These are phyloP conservation scores for Leccinum insigne DNA, from an alignment of 1,284 basidiomycete species.

Conservation along the genomic window DNA sequence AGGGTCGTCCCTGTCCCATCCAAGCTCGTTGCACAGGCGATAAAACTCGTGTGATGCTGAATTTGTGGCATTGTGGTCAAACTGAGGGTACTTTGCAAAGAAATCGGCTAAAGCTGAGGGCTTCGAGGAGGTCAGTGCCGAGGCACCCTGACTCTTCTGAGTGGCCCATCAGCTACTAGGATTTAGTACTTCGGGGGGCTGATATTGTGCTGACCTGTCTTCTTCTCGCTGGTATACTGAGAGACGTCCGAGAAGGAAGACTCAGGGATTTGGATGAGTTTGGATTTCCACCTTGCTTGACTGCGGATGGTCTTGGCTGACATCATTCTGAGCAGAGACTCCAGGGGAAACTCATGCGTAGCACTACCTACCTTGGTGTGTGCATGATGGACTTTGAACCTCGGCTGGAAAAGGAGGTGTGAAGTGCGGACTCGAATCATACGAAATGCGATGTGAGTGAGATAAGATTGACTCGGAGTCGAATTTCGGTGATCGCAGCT, in stretches of 20 bases:
- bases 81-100: no score
- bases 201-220: background rate
- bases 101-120: no score
- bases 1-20: fast-evolving
- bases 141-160: no score
- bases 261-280: background rate
- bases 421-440: background rate
- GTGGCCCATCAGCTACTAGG: background rate
- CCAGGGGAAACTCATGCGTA: background rate
- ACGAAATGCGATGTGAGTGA: background rate
- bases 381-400: background rate
- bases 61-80: no score
- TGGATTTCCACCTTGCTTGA: background rate
- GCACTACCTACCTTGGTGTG: background rate
- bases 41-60: no score
- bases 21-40: no score
- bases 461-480: background rate
- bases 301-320: constrained; percentile 2
- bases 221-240: background rate
- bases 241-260: background rate
- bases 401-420: background rate
- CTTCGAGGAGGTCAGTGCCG: no score
- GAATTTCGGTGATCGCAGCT: background rate
- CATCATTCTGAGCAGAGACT: background rate
- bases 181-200: no score